Percentiles rank a stretch among this genome's conserved stretches.
phyloP scores from a whole-genome alignment of 192 early-diverging fungal genomes.

The Obelidium mucronatum region DNA sequence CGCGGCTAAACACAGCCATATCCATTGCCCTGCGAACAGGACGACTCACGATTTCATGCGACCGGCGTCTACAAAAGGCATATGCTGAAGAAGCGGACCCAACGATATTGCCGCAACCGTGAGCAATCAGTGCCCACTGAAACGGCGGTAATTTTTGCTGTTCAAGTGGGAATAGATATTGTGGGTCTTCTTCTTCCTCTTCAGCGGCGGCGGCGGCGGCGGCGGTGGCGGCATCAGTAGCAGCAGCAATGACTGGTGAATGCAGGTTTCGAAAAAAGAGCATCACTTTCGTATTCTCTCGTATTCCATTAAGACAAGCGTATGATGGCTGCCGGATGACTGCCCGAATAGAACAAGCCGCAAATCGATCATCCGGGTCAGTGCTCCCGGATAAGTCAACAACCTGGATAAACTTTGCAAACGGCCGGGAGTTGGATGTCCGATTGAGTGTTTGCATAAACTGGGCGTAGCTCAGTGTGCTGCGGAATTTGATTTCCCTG shows the following conservation, averaged over 20 bases:
- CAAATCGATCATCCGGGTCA: too few relatives aligned
- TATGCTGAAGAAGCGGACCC: background rate
- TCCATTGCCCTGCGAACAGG: too few relatives aligned
- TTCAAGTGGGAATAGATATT: too few relatives aligned
- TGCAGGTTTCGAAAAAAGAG: background rate
- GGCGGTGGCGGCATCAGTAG: too few relatives aligned
- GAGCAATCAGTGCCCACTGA: background rate
- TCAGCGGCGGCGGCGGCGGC: too few relatives aligned
- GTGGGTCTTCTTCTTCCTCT: too few relatives aligned
- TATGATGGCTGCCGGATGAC: background rate
- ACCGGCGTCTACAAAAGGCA: background rate
- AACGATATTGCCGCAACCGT: background rate
- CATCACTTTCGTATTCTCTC: background rate
- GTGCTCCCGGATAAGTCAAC: background rate
- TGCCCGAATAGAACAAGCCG: background rate
- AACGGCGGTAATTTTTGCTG: background rate
- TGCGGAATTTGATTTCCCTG: slow-evolving; percentile 2
- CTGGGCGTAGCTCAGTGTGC: background rate
- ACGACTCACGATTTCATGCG: background rate
- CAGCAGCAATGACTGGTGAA: background rate
- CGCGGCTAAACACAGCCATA: too few relatives aligned
- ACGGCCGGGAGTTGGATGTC: background rate
- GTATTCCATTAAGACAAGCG: background rate
- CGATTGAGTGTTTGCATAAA: background rate
- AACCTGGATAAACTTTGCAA: background rate